Percentiles rank a stretch among this genome's conserved stretches.
These are phyloP conservation scores for Kluyveromyces lactis DNA, from an alignment of 805 yeast species.

Conservation along the genomic window DNA sequence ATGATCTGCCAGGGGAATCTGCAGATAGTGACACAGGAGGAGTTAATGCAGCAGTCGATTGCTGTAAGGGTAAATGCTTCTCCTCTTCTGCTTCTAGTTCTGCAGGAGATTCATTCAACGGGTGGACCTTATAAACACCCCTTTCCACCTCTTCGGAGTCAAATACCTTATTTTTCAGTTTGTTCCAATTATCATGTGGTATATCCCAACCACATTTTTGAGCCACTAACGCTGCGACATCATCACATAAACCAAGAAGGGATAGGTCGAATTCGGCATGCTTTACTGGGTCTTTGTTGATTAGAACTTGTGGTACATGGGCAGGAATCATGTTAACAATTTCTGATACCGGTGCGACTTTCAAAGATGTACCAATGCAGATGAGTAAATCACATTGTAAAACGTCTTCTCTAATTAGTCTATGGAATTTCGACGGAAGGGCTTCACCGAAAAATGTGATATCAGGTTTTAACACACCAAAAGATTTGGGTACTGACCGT, in stretches of 20 bases:
- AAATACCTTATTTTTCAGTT: conserved; percentile 18
- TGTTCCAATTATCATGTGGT: conserved; percentile 42
- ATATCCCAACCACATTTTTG: conserved; percentile 53
- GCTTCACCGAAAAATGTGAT: conserved; percentile 88
- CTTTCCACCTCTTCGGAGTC: conserved; percentile 19
- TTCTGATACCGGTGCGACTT: conserved; percentile 87
- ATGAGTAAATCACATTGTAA: conserved; percentile 66
- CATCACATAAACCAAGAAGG: conserved; percentile 76
- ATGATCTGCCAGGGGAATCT: not conserved
- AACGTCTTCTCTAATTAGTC: conserved; percentile 49
- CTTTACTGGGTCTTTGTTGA: conserved; percentile 65
- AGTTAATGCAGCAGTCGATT: conserved; percentile 4
- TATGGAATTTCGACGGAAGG: conserved; percentile 63
- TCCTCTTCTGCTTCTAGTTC: not conserved
- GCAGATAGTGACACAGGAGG: conserved; percentile 1
- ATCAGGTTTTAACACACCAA: conserved; percentile 86
- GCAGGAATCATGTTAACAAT: conserved; percentile 67
- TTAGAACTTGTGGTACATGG: conserved; percentile 74
- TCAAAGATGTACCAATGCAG: conserved; percentile 84
- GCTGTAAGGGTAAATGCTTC: conserved; percentile 3
- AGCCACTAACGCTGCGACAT: conserved; percentile 59
- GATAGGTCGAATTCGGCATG: conserved; percentile 76
- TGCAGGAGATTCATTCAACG: conserved; percentile 1
- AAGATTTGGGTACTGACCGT: conserved; percentile 34
- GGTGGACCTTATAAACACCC: conserved; percentile 25